A percentile compares a stretch with the other conserved stretches of the same genome.
These are phyloP conservation scores for Schwanniomyces polymorphus DNA, from an alignment of 805 yeast genomes.

Conservation along the genomic window DNA sequence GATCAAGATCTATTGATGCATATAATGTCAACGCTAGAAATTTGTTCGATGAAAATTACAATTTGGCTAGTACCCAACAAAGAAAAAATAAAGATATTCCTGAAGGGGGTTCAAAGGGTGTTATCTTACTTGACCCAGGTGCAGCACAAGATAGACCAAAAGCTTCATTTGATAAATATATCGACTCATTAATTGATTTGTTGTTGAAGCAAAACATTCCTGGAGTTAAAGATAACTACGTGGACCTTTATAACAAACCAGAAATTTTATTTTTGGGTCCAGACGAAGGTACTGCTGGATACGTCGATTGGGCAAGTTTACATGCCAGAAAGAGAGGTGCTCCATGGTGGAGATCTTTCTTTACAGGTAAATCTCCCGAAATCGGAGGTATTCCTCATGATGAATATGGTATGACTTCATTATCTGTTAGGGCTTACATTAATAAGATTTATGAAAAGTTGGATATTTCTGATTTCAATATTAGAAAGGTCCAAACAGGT, in stretches of 20 bases:
- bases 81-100: slow-evolving; percentile 97
- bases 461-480: slow-evolving; percentile 53
- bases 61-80: slow-evolving; percentile 94
- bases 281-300: slow-evolving; percentile 97
- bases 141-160: slow-evolving; percentile 75
- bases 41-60: slow-evolving; percentile 94
- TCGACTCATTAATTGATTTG: slow-evolving; percentile 86
- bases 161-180: slow-evolving; percentile 87
- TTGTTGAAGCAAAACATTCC: slow-evolving; percentile 69
- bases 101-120: slow-evolving; percentile 99
- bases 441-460: slow-evolving; percentile 83
- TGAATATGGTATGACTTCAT: slow-evolving; percentile 95
- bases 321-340: slow-evolving; percentile 94
- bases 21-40: slow-evolving; percentile 82
- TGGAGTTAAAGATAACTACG: slow-evolving; percentile 78
- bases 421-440: slow-evolving; percentile 90
- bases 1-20: slow-evolving; percentile 81
- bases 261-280: slow-evolving; percentile 98
- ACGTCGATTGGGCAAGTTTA: slow-evolving; percentile 95
- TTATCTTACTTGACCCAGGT: slow-evolving; percentile 79
- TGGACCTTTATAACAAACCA: slow-evolving; percentile 78
- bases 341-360: slow-evolving; percentile 97
- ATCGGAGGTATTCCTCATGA: slow-evolving; percentile 99
- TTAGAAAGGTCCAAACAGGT: slow-evolving; percentile 91
- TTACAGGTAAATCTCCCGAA: slow-evolving; percentile 90